Base-by-base conservation (phyloP, 192 early-diverging fungal genomes). In the Spizellomyces sp. region DNA sequence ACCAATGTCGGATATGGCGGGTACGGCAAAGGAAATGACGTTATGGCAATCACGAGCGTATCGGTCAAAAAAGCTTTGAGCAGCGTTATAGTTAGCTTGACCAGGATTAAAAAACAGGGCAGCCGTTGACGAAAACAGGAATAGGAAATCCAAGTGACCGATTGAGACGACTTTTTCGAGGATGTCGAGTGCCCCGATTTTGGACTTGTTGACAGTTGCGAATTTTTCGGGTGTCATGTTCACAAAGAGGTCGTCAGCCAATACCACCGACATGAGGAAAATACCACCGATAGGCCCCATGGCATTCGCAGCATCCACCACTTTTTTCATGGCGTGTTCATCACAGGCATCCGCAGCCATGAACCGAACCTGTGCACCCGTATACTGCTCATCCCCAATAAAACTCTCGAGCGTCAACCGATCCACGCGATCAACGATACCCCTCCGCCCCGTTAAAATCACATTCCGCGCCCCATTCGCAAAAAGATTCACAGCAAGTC, bases 181-280 rank as follows among this genome's bases (percentile, higher is more conserved):
- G 4, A 65, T 22, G 5, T 66, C 52, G 46, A 71, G 62, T 9
- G 62, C 60, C n/a, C 50, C 61, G 47, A 71, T 62, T 43, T 71
- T 71, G 58, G 70, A 71, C 0, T 46, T 19, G n/a, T 67, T 27
- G 50, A 62, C 70, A 7, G 15, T 46, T n/a, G 66, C 57, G 45
- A 71, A 71, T 5, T 17, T 45, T 27, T 41, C n/a, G 3, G 48
- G 44, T 46, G 41, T 47, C 44, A 75, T 19, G 58, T 75, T 75
- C 10, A 50, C 17, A 47, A 75, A 75, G 10, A 71, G 56, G 41
- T 17, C 56, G 47, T 75, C 73, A 5, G 45, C 17, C 10, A 75
- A 54, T 15, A 75, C 58, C 9, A 75, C 66, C 9, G 73, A 50
- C 73, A 75, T 75, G 43, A 66, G 15, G 46, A 75, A 72, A 42